Evolutionary conservation across 345 rosid genomes (phyloP).

Genomic region (Salix udensis): DNA sequence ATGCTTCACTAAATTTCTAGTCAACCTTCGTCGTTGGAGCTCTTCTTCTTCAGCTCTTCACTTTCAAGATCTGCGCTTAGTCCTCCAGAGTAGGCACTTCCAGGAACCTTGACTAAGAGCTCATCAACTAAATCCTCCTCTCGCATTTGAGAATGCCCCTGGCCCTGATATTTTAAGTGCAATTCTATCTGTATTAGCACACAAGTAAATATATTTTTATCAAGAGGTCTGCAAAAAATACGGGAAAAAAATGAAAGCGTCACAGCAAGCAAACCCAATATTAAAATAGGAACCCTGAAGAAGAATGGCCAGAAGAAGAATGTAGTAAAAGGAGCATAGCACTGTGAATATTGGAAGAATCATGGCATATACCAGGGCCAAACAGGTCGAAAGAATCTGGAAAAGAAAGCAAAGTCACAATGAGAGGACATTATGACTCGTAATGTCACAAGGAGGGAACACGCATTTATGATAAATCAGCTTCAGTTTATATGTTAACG

Average conservation of each 20-base stretch:
- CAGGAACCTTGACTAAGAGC: conserved; percentile 76
- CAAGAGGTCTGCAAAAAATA: neutral
- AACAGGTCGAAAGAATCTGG: no score
- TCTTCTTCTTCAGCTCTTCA: neutral
- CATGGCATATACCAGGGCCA: no score
- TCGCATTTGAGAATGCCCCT: conserved; percentile 20
- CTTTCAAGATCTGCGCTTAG: neutral
- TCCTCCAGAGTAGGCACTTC: conserved; percentile 67
- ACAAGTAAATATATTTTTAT: neutral
- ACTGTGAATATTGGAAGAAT: no score
- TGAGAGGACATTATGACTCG: no score
- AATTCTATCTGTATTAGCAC: neutral
- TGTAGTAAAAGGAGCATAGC: no score
- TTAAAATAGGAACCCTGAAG: no score
- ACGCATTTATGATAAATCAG: no score
- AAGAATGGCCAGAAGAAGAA: no score
- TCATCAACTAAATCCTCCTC: conserved; percentile 46
- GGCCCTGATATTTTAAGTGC: conserved; percentile 35
- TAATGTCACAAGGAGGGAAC: no score
- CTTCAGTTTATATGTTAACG: no score
- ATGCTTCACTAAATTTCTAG: neutral
- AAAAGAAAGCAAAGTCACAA: no score
- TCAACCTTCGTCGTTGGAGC: neutral
- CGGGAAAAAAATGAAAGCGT: neutral
- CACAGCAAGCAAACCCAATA: no score